These are phyloP conservation scores for Beta vulgaris DNA, from an alignment of 148 eudicot genomes.

Conservation along the genomic window DNA sequence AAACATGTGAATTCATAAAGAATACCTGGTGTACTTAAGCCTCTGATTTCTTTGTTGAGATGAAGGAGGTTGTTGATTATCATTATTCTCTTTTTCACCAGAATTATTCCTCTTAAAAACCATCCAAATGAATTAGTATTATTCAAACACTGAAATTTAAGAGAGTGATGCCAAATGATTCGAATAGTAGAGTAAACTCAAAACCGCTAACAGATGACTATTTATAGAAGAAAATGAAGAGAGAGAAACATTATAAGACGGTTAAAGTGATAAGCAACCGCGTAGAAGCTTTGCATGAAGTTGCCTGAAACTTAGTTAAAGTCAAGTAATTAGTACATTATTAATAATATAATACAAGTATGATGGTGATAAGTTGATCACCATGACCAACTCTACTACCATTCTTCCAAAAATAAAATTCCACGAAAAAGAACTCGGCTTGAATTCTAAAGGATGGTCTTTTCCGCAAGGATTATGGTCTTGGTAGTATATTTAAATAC, in stretches of 20 bases:
- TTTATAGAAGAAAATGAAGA: slow-evolving; percentile 7
- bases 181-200: neutral
- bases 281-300: slow-evolving; percentile 10
- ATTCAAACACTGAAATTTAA: neutral
- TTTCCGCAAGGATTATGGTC: neutral
- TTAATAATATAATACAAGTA: neutral
- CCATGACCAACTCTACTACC: neutral
- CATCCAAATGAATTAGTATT: slow-evolving; percentile 13
- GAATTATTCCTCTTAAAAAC: slow-evolving; percentile 7
- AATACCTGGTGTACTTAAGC: slow-evolving; percentile 4
- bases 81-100: neutral
- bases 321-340: neutral
- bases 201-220: neutral
- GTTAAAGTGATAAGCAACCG: neutral
- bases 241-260: neutral
- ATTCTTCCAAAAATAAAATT: neutral
- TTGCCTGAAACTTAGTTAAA: neutral
- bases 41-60: slow-evolving; percentile 9
- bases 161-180: slow-evolving; percentile 3
- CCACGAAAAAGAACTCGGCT: neutral
- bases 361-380: neutral
- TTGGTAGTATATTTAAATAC: neutral
- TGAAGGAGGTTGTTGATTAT: neutral
- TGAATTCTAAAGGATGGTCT: neutral
- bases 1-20: too few species aligned